Evolutionary conservation across 176 grass and related monocot species (phyloP).

Genomic region (Triticum timopheevii): DNA sequence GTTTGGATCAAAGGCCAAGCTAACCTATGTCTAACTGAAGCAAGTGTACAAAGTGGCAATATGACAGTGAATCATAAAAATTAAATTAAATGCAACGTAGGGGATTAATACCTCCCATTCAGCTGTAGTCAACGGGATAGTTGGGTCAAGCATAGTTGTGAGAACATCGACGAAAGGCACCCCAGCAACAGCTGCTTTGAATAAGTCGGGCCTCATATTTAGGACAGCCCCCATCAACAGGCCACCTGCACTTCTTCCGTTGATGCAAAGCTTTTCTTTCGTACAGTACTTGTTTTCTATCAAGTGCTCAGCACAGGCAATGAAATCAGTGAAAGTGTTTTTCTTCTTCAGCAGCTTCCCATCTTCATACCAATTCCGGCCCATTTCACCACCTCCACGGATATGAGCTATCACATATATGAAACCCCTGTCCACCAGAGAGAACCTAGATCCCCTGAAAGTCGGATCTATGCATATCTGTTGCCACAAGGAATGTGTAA

Average conservation of each 20-base stretch:
- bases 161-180: constrained; percentile 92
- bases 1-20: neutral
- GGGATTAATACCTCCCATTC: constrained; percentile 80
- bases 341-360: constrained; percentile 83
- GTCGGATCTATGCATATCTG: constrained; percentile 73
- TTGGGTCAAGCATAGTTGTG: constrained; percentile 94
- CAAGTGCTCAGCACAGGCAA: constrained; percentile 76
- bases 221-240: constrained; percentile 68
- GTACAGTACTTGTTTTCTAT: constrained; percentile 81
- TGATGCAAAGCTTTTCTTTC: constrained; percentile 79
- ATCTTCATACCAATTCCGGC: constrained; percentile 85
- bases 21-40: neutral
- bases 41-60: neutral
- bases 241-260: constrained; percentile 90
- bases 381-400: constrained; percentile 95
- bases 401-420: constrained; percentile 90
- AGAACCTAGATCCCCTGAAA: constrained; percentile 70
- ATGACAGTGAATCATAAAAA: constrained; percentile 1
- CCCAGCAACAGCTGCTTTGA: constrained; percentile 69
- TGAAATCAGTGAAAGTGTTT: constrained; percentile 97
- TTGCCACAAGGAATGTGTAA: constrained; percentile 8
- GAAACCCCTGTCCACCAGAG: constrained; percentile 83
- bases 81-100: neutral
- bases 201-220: constrained; percentile 94
- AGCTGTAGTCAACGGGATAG: constrained; percentile 76